Conservation (phyloP, 2,329 filamentous ascomycete genomes). For the Microascus cirrosus region DNA sequence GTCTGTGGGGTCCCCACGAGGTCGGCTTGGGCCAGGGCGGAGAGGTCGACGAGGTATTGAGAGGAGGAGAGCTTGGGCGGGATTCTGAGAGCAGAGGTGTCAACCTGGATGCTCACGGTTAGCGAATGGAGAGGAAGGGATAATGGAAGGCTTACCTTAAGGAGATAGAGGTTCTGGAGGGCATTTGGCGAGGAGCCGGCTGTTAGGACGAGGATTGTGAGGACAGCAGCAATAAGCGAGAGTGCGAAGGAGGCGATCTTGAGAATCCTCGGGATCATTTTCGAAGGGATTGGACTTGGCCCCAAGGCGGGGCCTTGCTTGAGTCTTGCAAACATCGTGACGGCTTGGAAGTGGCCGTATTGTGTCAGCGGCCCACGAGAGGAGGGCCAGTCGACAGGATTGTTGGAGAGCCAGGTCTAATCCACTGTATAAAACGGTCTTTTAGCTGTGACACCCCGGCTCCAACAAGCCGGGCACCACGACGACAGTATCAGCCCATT, state of each 20-base stretch:
- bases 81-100: conserved; percentile 15
- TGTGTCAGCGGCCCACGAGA: too few relatives aligned
- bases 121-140: background rate
- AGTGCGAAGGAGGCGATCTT: conserved; percentile 11
- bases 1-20: conserved; percentile 16
- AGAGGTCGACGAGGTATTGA: conserved; percentile 18
- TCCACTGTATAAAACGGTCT: too few relatives aligned
- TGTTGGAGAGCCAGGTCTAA: too few relatives aligned
- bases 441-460: too few relatives aligned
- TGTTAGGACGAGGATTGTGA: conserved; percentile 16
- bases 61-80: conserved; percentile 19
- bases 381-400: too few relatives aligned
- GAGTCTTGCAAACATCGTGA: too few relatives aligned
- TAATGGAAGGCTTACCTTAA: conserved; percentile 15
- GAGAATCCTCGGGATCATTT: background rate
- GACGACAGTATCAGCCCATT: too few relatives aligned
- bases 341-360: too few relatives aligned
- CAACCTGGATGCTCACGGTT: conserved; percentile 12
- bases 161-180: conserved; percentile 15
- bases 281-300: background rate
- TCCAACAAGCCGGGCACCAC: too few relatives aligned
- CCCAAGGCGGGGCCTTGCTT: too few relatives aligned
- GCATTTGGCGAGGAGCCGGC: conserved; percentile 15
- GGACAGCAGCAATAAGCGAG: conserved; percentile 13
- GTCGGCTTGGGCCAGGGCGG: conserved; percentile 17